Evolutionary conservation across 768 basidiomycete species (phyloP).

Genomic region (Cystobasidiopsis lactophilus): DNA sequence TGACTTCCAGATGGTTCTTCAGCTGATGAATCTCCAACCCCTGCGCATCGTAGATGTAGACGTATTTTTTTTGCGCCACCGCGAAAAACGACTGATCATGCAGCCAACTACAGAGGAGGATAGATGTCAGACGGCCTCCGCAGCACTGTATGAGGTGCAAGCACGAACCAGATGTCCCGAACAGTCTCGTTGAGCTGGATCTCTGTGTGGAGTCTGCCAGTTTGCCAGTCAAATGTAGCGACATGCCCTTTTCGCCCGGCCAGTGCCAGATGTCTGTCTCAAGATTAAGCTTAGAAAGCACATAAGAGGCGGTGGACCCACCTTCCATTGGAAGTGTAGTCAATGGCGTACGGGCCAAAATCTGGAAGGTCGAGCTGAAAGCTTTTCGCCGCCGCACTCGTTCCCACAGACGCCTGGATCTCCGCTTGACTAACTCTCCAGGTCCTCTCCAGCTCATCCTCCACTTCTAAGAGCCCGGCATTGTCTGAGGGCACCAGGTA

Average conservation of each 20-base stretch:
- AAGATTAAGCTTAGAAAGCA: not conserved
- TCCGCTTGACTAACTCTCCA: conserved; percentile 73
- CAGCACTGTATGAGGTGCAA: not conserved
- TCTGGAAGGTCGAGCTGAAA: conserved; percentile 65
- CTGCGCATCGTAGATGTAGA: conserved; percentile 82
- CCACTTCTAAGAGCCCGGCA: conserved; percentile 48
- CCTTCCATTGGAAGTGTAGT: conserved; percentile 83
- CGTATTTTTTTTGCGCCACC: conserved; percentile 87
- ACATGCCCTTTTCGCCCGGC: conserved; percentile 64
- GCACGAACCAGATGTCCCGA: conserved; percentile 56
- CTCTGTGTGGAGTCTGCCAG: conserved; percentile 63
- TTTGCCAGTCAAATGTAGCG: conserved; percentile 82
- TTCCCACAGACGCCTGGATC: conserved; percentile 31
- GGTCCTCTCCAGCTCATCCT: conserved; percentile 62
- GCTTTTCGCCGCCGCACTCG: conserved; percentile 24
- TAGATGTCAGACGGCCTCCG: not conserved
- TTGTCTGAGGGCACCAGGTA: conserved; percentile 46
- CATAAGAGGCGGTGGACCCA: conserved; percentile 24
- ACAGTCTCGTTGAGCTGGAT: conserved; percentile 75
- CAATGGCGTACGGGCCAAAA: conserved; percentile 52
- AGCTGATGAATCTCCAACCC: conserved; percentile 80
- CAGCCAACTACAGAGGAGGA: conserved; percentile 44
- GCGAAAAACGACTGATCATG: conserved; percentile 86
- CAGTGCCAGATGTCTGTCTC: conserved; percentile 55
- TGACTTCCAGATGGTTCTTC: conserved; percentile 67